Evolutionary conservation across 148 eudicot species (phyloP).

Genomic region (Vaccinium myrtillus): DNA sequence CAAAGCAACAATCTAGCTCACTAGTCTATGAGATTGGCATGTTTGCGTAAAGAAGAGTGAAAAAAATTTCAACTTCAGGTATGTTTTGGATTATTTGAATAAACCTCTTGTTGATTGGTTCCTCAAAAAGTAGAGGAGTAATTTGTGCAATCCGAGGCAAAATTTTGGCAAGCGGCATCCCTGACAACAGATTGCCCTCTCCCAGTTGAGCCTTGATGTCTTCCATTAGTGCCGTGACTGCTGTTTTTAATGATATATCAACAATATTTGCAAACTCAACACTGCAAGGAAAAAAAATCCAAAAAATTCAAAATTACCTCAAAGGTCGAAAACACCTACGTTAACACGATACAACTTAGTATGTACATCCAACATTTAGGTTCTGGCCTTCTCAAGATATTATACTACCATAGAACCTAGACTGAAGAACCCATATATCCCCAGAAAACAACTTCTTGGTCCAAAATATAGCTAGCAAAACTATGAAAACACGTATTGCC

Average conservation of each 20-base stretch:
- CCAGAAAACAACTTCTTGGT: neutral
- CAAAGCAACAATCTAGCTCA: slow-evolving; percentile 12
- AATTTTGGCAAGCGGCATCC: slow-evolving; percentile 77
- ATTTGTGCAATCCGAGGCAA: slow-evolving; percentile 60
- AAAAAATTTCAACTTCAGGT: slow-evolving; percentile 78
- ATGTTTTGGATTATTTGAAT: slow-evolving; percentile 53
- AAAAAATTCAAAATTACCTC: neutral
- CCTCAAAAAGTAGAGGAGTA: slow-evolving; percentile 59
- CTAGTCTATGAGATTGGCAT: slow-evolving; percentile 28
- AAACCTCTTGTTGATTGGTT: slow-evolving; percentile 57
- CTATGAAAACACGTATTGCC: neutral
- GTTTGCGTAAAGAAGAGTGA: slow-evolving; percentile 81
- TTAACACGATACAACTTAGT: neutral
- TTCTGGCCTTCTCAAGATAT: neutral
- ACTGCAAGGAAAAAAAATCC: slow-evolving; percentile 37
- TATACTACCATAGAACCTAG: too few species aligned
- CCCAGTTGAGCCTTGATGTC: slow-evolving; percentile 55
- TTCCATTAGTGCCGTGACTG: slow-evolving; percentile 49
- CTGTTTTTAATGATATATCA: slow-evolving; percentile 60
- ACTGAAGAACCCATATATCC: neutral
- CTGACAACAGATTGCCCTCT: slow-evolving; percentile 39
- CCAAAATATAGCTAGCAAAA: neutral
- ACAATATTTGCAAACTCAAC: slow-evolving; percentile 69
- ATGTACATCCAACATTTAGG: neutral
- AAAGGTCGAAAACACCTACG: neutral